Evolutionary conservation across 2,329 filamentous ascomycete genomes (phyloP).

Genomic region (Xenoacremonium recifei): DNA sequence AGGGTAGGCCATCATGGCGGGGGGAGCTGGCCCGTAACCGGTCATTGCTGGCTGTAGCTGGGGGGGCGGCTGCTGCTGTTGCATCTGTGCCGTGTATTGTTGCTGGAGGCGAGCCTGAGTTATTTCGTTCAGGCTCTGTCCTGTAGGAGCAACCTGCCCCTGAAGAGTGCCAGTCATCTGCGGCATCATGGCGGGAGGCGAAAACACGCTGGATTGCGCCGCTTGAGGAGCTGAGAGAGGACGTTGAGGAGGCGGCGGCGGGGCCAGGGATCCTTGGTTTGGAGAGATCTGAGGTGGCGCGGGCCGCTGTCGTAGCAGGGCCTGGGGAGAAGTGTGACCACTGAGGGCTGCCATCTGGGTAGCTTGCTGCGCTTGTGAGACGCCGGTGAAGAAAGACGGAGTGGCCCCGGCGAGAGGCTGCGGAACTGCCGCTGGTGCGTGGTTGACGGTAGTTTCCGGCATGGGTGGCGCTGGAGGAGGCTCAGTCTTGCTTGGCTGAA

Average conservation of each 20-base stretch:
- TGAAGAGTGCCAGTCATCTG: slow-evolving; percentile 75
- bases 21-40: slow-evolving; percentile 34
- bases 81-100: slow-evolving; percentile 51
- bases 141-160: slow-evolving; percentile 64
- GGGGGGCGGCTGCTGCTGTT: slow-evolving; percentile 35
- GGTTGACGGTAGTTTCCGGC: slow-evolving; percentile 10
- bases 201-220: slow-evolving; percentile 70
- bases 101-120: slow-evolving; percentile 65
- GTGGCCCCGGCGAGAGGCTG: slow-evolving; percentile 54
- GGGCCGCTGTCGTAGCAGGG: slow-evolving; percentile 62
- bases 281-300: slow-evolving; percentile 63
- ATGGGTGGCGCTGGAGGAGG: slow-evolving; percentile 23
- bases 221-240: slow-evolving; percentile 87
- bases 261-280: slow-evolving; percentile 64
- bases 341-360: slow-evolving; percentile 20
- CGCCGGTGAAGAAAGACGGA: slow-evolving; percentile 54
- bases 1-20: slow-evolving; percentile 38
- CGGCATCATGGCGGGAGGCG: slow-evolving; percentile 72
- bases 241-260: slow-evolving; percentile 72
- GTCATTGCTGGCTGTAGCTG: slow-evolving; percentile 38
- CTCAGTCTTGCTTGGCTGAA: slow-evolving; percentile 48
- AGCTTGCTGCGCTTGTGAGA: slow-evolving; percentile 46
- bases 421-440: slow-evolving; percentile 30
- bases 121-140: slow-evolving; percentile 75
- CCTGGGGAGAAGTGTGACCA: slow-evolving; percentile 26